Conservation (phyloP, 2,329 filamentous ascomycete species). For the Xylaria sp. region DNA sequence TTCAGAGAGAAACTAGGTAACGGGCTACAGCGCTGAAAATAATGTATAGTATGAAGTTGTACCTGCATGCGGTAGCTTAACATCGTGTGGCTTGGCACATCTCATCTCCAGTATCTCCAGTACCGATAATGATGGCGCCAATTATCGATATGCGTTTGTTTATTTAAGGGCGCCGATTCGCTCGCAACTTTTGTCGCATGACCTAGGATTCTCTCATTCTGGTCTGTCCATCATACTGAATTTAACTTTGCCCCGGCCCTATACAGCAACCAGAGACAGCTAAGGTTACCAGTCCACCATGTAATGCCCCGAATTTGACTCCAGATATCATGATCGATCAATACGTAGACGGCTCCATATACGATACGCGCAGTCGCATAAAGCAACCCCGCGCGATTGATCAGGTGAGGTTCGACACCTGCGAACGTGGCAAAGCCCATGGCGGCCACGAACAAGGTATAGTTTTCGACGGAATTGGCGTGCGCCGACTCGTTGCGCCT, state of each 20-base stretch:
- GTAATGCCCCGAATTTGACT: constrained; percentile 52
- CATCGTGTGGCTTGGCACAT: not conserved
- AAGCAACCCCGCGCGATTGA: constrained; percentile 55
- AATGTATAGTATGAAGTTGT: not conserved
- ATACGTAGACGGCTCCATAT: constrained; percentile 56
- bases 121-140: not conserved
- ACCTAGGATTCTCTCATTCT: not conserved
- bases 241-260: constrained; percentile 36
- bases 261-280: constrained; percentile 51
- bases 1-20: not conserved
- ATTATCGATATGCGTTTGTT: not conserved
- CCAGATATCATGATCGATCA: constrained; percentile 51
- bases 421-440: constrained; percentile 55
- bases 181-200: not conserved
- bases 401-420: constrained; percentile 49
- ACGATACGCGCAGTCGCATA: constrained; percentile 57
- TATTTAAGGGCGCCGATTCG: not conserved
- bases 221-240: constrained; percentile 4
- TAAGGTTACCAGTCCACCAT: constrained; percentile 59
- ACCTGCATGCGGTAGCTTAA: constrained; percentile 1
- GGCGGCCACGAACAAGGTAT: constrained; percentile 52
- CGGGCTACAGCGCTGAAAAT: not conserved
- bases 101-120: constrained; percentile 4
- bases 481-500: constrained; percentile 58
- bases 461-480: constrained; percentile 59